phyloP scores from a whole-genome alignment of 2,329 filamentous ascomycete genomes.

The Colletotrichum sp. region DNA sequence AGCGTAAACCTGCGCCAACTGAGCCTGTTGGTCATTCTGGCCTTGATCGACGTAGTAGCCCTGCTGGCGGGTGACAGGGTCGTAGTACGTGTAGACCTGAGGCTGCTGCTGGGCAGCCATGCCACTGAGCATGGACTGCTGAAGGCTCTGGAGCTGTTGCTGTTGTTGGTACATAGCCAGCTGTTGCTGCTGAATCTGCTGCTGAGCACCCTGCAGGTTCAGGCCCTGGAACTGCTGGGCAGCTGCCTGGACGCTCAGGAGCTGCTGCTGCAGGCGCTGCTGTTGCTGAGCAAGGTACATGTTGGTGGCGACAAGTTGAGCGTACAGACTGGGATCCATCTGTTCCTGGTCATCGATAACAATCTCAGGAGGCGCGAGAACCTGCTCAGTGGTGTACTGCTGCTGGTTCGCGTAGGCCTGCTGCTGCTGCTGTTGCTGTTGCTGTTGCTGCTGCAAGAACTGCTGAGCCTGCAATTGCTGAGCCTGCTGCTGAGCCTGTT shows the following conservation, averaged over 20 bases:
- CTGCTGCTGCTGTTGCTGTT: conserved; percentile 34
- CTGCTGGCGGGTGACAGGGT: conserved; percentile 84
- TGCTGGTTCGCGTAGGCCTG: conserved; percentile 43
- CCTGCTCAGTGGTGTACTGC: conserved; percentile 78
- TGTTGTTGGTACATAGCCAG: conserved; percentile 50
- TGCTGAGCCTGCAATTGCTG: conserved; percentile 16
- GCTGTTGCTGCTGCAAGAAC: conserved; percentile 33
- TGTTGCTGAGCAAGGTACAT: conserved; percentile 93
- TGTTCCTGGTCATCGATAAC: conserved; percentile 74
- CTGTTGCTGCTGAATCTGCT: conserved; percentile 52
- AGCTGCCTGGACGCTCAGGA: conserved; percentile 81
- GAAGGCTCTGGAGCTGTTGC: conserved; percentile 43
- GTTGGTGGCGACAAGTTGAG: conserved; percentile 89
- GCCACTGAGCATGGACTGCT: conserved; percentile 45
- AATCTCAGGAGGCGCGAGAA: conserved; percentile 82
- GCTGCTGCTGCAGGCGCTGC: conserved; percentile 91
- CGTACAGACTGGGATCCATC: conserved; percentile 86
- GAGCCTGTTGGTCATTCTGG: conserved; percentile 48
- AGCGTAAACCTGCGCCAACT: conserved; percentile 11
- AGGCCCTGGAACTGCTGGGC: conserved; percentile 84
- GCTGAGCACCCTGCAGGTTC: conserved; percentile 63
- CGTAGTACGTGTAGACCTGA: conserved; percentile 83
- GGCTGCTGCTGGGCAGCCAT: conserved; percentile 68
- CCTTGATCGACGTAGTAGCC: conserved; percentile 78
- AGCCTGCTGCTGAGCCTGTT: conserved; percentile 16